Conservation (phyloP, 768 basidiomycete species). For the Tylopilus vinaceipallidus region DNA sequence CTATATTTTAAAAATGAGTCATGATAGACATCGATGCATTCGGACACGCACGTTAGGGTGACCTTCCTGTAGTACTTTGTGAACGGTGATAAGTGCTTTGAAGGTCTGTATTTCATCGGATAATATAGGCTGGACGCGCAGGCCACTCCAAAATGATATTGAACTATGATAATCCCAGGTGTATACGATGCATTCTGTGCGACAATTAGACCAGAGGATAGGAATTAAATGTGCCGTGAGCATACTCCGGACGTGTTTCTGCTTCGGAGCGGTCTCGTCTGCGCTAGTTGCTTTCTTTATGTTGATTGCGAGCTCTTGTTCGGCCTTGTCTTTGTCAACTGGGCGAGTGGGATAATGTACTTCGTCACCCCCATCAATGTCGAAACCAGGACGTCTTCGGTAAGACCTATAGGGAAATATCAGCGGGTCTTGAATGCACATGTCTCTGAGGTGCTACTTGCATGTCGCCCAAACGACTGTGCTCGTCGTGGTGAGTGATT, state of each 20-base stretch:
- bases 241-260: slow-evolving; percentile 98
- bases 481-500: not conserved
- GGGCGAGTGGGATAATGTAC: slow-evolving; percentile 95
- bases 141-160: slow-evolving; percentile 95
- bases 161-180: slow-evolving; percentile 99
- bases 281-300: slow-evolving; percentile 98
- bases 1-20: slow-evolving; percentile 40
- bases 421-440: slow-evolving; percentile 2
- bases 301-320: slow-evolving; percentile 88
- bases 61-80: slow-evolving; percentile 97
- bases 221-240: slow-evolving; percentile 20
- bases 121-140: slow-evolving; percentile 94
- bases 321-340: slow-evolving; percentile 98
- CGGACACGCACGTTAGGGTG: slow-evolving; percentile 73
- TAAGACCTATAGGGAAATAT: slow-evolving; percentile 29
- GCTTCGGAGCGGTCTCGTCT: slow-evolving; percentile 96
- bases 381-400: slow-evolving; percentile 46
- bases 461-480: slow-evolving; percentile 18
- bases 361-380: slow-evolving; percentile 68
- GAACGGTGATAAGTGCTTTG: slow-evolving; percentile 95
- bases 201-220: slow-evolving; percentile 12
- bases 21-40: slow-evolving; percentile 1
- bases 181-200: slow-evolving; percentile 92
- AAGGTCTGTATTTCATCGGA: slow-evolving; percentile 98
- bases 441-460: slow-evolving; percentile 18